Evolutionary conservation across 495 filamentous ascomycete species (phyloP), one percentile per base, ranked within the genome.

Genomic region (Aspergillus cavernicola): DNA sequence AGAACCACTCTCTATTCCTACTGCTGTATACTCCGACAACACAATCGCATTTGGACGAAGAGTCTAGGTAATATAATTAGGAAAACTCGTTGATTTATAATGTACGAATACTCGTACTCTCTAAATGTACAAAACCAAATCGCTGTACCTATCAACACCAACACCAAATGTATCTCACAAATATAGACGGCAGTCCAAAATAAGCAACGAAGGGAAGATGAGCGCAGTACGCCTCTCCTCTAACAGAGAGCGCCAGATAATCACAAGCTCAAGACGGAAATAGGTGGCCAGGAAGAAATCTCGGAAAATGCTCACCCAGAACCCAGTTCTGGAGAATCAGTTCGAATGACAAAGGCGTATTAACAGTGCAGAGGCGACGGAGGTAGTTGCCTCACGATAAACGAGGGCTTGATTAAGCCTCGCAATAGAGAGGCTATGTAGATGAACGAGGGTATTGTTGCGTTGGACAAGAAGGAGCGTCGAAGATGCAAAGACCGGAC

Each of bases 161-260:
- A 44, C 46, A 56, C 53, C 39, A 39, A n/a, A 38, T 45, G 48
- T 57, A 57, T 52, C 41, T 46, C 42, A 46, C 54, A 54, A 13
- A 54, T 47, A 54, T 47, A 44, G 47, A 19, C 22, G 24, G 43
- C 26, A 47, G 35, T 54, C 20, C 52, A 54, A 47, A 47, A 54
- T 54, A 38, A 54, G 42, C 52, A 55, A 43, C 33, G 45, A 55
- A 54, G 38, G 32, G 50, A 56, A 57, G 47, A n/a, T n/a, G n/a
- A n/a, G n/a, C n/a, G n/a, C n/a, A n/a, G n/a, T n/a, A n/a, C n/a
- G n/a, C n/a, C n/a, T n/a, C n/a, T n/a, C n/a, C n/a, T n/a, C n/a
- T n/a, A n/a, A 41, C 32, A 28, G 16, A 28, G 9, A 28, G 9
- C 24, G 9, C 9, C 24, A 28, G 9, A 28, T 28, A 28, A 28